Evolutionary conservation across 2,329 filamentous ascomycete genomes (phyloP).

Genomic region (Orbilia brochopaga): DNA sequence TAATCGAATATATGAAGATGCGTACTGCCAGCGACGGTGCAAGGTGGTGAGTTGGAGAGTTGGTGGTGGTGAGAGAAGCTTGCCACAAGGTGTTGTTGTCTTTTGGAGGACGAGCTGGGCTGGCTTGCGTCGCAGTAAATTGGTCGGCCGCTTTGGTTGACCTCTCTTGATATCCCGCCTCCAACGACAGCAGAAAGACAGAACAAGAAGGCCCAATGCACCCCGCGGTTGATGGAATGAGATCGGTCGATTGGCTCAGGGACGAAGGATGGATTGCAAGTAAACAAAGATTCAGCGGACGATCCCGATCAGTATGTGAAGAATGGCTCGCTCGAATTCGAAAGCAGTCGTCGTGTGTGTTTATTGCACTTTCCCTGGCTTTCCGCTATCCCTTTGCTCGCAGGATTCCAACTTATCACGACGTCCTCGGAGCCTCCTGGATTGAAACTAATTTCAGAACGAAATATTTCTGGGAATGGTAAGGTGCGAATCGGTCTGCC

Average conservation of each 20-base stretch:
- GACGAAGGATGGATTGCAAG: constrained; percentile 13
- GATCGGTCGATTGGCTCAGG: constrained; percentile 25
- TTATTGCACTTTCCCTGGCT: constrained; percentile 45
- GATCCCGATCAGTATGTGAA: constrained; percentile 10
- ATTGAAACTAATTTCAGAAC: constrained; percentile 50
- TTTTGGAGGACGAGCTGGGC: not conserved
- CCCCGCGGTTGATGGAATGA: constrained; percentile 28
- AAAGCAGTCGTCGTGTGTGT: constrained; percentile 4
- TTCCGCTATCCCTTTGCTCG: constrained; percentile 45
- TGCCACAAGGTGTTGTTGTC: not conserved
- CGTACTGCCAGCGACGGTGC: not conserved
- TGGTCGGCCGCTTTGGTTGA: not conserved
- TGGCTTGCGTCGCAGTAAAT: constrained; percentile 1
- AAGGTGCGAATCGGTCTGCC: constrained; percentile 30
- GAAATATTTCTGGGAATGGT: constrained; percentile 44
- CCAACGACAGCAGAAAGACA: not conserved
- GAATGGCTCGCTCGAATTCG: constrained; percentile 19
- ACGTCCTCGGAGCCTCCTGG: constrained; percentile 33
- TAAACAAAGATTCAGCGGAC: constrained; percentile 42
- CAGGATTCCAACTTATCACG: constrained; percentile 50
- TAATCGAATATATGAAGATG: not conserved
- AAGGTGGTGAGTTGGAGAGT: not conserved
- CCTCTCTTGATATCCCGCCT: not conserved
- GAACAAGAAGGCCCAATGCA: constrained; percentile 4
- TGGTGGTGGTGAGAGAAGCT: not conserved